Percentiles rank a stretch among this genome's conserved stretches.
Conservation (phyloP, 345 rosid species). For the Combretum micranthum region DNA sequence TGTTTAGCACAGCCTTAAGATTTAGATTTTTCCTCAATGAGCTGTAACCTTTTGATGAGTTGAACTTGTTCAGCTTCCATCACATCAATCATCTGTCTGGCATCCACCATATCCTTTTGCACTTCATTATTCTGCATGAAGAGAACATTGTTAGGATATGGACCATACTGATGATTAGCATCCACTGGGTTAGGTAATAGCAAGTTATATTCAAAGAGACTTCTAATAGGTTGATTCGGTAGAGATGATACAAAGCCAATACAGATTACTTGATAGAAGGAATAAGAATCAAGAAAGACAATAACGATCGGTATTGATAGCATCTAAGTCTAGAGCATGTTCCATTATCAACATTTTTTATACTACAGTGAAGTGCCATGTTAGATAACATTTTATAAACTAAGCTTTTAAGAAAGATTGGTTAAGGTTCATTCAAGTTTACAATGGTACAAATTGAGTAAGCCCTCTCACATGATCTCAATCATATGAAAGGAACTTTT, state of each 20-base stretch:
- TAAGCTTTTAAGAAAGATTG: neutral
- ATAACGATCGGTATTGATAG: too few species aligned
- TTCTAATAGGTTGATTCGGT: constrained; percentile 1
- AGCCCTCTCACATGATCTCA: too few species aligned
- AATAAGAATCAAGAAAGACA: constrained; percentile 2
- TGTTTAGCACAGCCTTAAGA: constrained; percentile 30
- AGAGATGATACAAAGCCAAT: too few species aligned
- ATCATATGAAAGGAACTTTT: too few species aligned
- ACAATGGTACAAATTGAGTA: neutral
- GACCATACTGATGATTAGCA: constrained; percentile 23
- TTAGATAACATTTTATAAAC: too few species aligned
- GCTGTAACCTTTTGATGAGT: constrained; percentile 35
- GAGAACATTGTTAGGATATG: constrained; percentile 20
- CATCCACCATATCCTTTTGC: constrained; percentile 33
- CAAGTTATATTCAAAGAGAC: constrained; percentile 36
- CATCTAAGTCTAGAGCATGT: too few species aligned
- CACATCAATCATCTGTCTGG: constrained; percentile 27
- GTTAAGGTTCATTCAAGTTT: too few species aligned
- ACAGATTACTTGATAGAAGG: too few species aligned
- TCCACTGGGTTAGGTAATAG: constrained; percentile 18
- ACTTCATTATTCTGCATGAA: constrained; percentile 16
- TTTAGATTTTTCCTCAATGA: constrained; percentile 35
- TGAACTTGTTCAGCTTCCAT: constrained; percentile 31
- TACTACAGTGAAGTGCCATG: too few species aligned
- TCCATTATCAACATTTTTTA: too few species aligned